Base-by-base conservation (phyloP, 2,329 filamentous ascomycete species). In the Paraconiothyrium sp. region DNA sequence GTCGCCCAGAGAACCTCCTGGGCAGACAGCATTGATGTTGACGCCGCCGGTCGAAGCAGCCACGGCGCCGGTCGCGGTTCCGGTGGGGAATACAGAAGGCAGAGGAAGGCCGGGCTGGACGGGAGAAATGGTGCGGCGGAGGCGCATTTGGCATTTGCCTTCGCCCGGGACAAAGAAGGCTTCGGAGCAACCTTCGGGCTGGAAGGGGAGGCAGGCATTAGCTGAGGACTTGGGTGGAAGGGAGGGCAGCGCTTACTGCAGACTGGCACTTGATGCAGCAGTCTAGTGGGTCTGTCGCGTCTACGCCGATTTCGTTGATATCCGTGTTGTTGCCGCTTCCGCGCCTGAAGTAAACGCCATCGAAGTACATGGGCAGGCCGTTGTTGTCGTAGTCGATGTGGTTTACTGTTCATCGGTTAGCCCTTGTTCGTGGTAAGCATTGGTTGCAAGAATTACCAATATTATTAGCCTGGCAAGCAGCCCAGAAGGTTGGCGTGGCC, bases 191-290 rank as follows among this genome's bases (percentile, higher is more conserved):
- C 54, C 54, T 22, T 62, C 65, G 47, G 66, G 39, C 63, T 71
- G 59, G 11, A 48, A 13, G 22, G 13, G 14, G 2, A 9, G 2
- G 50, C 8, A 22, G 20, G 39, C 57, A 30, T 48, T 43, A 14
- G 37, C 49, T 55, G 39, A 9, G 16, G 14, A 30, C 34, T 22
- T 20, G 37, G 27, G n/a, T 30, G n/a, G 16, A 30, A 37, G 41
- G 10, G 54, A n/a, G 34, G 20, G 54, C 6, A 30, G 10, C n/a
- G 54, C 66, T 57, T 65, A 68, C 70, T 41, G 66, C 66, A 10
- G 60, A 68, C 16, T 75, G 71, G 64, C 72, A 75, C 2, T 66
- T 68, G 51, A 69, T 63, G 60, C 72, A 75, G 64, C 71, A 75
- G 49, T 65, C 64, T 8, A 58, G 37, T 1, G 61, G 59, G 22